Evolutionary conservation across 331 rosid species (phyloP), one percentile per base, ranked within the genome.

Genomic region (Quercus tomentella): DNA sequence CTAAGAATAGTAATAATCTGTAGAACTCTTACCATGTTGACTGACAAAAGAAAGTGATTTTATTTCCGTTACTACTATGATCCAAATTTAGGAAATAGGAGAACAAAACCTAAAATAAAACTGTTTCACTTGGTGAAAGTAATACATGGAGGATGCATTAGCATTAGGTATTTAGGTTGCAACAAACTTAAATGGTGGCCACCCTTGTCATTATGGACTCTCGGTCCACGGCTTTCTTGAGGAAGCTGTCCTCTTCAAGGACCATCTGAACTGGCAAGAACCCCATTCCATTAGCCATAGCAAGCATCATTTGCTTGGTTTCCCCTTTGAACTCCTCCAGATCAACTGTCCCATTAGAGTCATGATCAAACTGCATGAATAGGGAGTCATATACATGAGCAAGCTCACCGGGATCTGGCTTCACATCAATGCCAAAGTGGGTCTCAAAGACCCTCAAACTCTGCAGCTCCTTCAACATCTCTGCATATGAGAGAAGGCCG

Each of bases 251-350:
- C 77, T 88, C 89, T 85, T 93, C 97, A 75, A 89, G 25, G 26
- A 82, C 82, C 97, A 91, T 93, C 80, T 89, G 97, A 79, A 93
- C 45, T 1, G 97, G 94, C 82, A 86, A 76, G 89, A 86, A 82
- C 11, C 96, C 97, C 83, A 93, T 56, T 18, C 92, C 96, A 31
- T 82, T 88, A 0, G 97, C 91, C 95, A 93, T 86, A 23, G 91
- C 95, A 70, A 91, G 86, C 97, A 93, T 77, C 86, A 89, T 91
- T 75, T 70, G 72, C 88, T 84, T 89, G 31, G 98, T 91, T 78
- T 90, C 98, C 31, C 76, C 85, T 87, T 84, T 79, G 85, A 88
- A 93, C 79, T 93, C 97, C 25, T 85, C 92, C 26, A 89, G 71
- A 81, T 91, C 91, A 77, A 91, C 86, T 0, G 82, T 33, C 57